phyloP scores from a whole-genome alignment of 257 asterid genomes.

The Perilla frutescens region DNA sequence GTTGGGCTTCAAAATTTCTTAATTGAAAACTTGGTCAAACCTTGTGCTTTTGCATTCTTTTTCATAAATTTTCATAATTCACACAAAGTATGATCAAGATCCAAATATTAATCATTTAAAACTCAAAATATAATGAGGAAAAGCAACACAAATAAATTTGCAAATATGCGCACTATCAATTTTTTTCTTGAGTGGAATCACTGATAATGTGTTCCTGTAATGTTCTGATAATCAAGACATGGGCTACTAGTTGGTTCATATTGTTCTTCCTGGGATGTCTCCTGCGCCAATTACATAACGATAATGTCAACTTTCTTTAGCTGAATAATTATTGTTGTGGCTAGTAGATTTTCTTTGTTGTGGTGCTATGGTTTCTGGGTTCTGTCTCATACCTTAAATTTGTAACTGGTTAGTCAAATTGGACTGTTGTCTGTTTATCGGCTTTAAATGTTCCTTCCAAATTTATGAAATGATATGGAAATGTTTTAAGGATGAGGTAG shows the following conservation, averaged over 20 bases:
- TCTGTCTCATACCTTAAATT: constrained; percentile 3
- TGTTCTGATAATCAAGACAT: not conserved
- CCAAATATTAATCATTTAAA: too few relatives aligned
- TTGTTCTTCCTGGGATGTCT: constrained; percentile 19
- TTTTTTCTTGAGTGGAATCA: not conserved
- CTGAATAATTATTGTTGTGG: not conserved
- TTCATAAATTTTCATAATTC: too few relatives aligned
- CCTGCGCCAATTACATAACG: not conserved
- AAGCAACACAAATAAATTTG: too few relatives aligned
- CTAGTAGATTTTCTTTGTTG: constrained; percentile 1
- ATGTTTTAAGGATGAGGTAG: not conserved
- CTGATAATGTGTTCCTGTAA: not conserved
- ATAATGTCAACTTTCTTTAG: not conserved
- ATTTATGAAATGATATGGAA: not conserved
- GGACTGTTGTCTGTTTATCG: constrained; percentile 12
- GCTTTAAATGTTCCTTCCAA: constrained; percentile 6
- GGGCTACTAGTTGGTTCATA: not conserved
- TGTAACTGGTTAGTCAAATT: not conserved
- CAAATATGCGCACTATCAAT: not conserved
- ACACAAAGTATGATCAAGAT: too few relatives aligned
- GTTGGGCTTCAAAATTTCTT: too few relatives aligned
- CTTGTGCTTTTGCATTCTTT: too few relatives aligned
- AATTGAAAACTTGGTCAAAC: too few relatives aligned
- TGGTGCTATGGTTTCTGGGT: not conserved
- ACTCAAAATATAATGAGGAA: too few relatives aligned